phyloP scores from a whole-genome alignment of 164 flowering plant species.

The Paratinospora sagittata region DNA sequence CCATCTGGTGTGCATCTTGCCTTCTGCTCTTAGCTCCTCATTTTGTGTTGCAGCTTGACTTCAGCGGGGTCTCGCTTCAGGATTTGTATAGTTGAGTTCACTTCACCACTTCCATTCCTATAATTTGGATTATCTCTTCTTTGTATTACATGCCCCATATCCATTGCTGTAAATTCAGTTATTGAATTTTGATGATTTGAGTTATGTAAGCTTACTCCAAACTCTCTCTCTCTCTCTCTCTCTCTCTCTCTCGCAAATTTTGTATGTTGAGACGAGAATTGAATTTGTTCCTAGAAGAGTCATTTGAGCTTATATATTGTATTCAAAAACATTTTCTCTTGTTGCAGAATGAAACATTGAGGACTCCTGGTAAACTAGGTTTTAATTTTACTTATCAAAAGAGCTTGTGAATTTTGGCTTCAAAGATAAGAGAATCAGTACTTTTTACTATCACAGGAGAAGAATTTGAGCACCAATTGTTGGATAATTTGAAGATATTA shows the following conservation, averaged over 20 bases:
- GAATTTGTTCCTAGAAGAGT: not conserved
- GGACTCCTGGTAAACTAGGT: no score
- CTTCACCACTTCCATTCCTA: not conserved
- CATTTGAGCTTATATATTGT: no score
- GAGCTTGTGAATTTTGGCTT: no score
- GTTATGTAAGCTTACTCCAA: not conserved
- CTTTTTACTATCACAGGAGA: no score
- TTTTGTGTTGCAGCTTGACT: constrained; percentile 67
- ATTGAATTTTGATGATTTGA: not conserved
- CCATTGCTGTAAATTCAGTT: constrained; percentile 9
- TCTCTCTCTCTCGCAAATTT: not conserved
- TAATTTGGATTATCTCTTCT: not conserved
- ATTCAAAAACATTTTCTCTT: no score
- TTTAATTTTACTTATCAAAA: no score
- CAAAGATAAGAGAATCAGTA: no score
- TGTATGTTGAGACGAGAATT: not conserved
- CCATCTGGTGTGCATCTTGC: constrained; percentile 84
- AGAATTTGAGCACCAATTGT: no score
- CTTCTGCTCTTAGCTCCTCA: constrained; percentile 89
- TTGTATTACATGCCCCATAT: not conserved
- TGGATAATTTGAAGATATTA: no score
- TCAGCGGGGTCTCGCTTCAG: not conserved
- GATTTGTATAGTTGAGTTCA: constrained; percentile 3
- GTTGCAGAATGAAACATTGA: no score
- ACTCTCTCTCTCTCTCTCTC: not conserved